A percentile compares a stretch with the other conserved stretches of the same genome.
Conservation (phyloP, 2,329 filamentous ascomycete species). For the Pezicula carpinea region DNA sequence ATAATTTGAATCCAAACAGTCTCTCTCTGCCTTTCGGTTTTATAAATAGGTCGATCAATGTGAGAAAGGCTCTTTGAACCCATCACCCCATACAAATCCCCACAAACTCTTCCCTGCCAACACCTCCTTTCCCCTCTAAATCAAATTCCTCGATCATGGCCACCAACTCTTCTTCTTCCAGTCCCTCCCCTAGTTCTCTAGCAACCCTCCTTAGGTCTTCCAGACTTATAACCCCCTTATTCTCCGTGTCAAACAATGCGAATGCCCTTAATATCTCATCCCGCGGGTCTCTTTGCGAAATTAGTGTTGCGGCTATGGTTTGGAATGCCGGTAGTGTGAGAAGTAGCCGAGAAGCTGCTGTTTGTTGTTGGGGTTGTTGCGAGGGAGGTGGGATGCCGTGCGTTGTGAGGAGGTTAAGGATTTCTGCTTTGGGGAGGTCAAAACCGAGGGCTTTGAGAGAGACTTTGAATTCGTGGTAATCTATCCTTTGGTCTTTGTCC, state of each 20-base stretch:
- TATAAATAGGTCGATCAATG: no score
- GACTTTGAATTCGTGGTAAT: slow-evolving; percentile 98
- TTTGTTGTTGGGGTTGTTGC: slow-evolving; percentile 41
- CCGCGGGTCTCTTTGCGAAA: slow-evolving; percentile 76
- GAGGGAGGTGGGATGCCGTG: slow-evolving; percentile 67
- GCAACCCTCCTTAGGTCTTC: slow-evolving; percentile 85
- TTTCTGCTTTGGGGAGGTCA: slow-evolving; percentile 80
- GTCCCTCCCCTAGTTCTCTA: slow-evolving; percentile 83
- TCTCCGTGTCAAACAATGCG: slow-evolving; percentile 85
- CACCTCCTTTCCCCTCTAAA: slow-evolving; percentile 82
- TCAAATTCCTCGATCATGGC: slow-evolving; percentile 99
- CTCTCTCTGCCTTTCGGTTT: slow-evolving; percentile 1
- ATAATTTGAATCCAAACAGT: no score
- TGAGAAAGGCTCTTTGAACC: no score
- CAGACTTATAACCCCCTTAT: slow-evolving; percentile 85
- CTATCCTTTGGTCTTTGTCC: slow-evolving; percentile 88
- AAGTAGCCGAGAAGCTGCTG: slow-evolving; percentile 46
- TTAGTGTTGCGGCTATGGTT: slow-evolving; percentile 72
- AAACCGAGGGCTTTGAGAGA: slow-evolving; percentile 94
- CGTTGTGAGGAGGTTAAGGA: slow-evolving; percentile 74
- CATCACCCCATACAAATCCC: slow-evolving; percentile 31
- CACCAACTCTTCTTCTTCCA: slow-evolving; percentile 86
- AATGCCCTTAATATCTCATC: slow-evolving; percentile 93
- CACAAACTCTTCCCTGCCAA: slow-evolving; percentile 62
- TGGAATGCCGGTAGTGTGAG: slow-evolving; percentile 71